These are phyloP conservation scores for Lathyrus oleraceus DNA, from an alignment of 306 rosid genomes.

Conservation along the genomic window DNA sequence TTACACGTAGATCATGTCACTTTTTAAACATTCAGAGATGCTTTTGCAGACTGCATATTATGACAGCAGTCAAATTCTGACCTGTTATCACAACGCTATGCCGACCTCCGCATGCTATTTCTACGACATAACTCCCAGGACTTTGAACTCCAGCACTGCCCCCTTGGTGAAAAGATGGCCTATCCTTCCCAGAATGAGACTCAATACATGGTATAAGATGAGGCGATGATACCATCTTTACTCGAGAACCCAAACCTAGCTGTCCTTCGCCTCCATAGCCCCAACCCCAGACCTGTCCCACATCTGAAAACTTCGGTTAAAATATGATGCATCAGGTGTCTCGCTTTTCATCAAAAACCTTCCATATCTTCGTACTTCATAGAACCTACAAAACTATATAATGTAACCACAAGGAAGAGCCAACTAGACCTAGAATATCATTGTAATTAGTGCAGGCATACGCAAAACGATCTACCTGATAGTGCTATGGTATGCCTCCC, in stretches of 20 bases:
- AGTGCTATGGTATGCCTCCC: conserved; percentile 86
- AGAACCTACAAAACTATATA: conserved; percentile 87
- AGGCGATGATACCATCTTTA: conserved; percentile 84
- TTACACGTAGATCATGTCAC: background rate
- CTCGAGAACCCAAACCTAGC: conserved; percentile 91
- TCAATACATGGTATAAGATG: conserved; percentile 76
- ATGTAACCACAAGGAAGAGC: conserved; percentile 64
- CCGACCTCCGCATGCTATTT: conserved; percentile 93
- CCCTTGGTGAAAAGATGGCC: conserved; percentile 47
- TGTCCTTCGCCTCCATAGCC: conserved; percentile 99
- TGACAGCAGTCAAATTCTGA: conserved; percentile 33
- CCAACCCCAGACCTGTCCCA: conserved; percentile 99
- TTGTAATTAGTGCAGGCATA: conserved; percentile 31
- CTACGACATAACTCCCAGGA: conserved; percentile 65
- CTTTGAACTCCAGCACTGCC: conserved; percentile 42
- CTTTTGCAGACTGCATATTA: conserved; percentile 1
- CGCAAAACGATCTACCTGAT: conserved; percentile 64
- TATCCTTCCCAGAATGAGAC: conserved; percentile 61
- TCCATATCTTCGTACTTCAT: conserved; percentile 78
- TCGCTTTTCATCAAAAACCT: conserved; percentile 82
- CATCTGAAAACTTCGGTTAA: conserved; percentile 91
- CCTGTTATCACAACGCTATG: conserved; percentile 86
- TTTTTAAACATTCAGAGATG: conserved; percentile 1
- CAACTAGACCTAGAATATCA: conserved; percentile 48
- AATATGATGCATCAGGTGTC: conserved; percentile 80